Conservation (phyloP, 495 filamentous ascomycete species). For the Penicillium angulare region DNA sequence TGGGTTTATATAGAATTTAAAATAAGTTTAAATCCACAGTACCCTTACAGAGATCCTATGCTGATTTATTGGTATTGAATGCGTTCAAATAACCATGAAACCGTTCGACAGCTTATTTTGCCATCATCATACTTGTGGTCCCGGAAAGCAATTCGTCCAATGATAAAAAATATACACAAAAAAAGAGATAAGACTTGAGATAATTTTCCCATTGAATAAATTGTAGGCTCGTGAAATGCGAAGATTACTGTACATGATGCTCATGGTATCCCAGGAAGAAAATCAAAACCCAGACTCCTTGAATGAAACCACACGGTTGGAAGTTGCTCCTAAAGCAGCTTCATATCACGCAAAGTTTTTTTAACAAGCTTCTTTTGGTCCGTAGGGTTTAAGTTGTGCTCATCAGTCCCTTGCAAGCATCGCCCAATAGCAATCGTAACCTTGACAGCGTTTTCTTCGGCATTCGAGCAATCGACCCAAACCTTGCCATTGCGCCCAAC, state of each 20-base stretch:
- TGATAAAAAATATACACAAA: too few relatives aligned
- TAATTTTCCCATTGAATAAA: not conserved
- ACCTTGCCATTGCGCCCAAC: constrained; percentile 92
- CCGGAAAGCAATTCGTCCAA: too few relatives aligned
- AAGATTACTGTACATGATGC: constrained; percentile 4
- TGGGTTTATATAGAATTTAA: too few relatives aligned
- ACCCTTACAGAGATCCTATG: too few relatives aligned
- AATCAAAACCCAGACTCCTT: constrained; percentile 14
- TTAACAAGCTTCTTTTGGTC: constrained; percentile 80
- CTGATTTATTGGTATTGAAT: too few relatives aligned
- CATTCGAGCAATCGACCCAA: constrained; percentile 75
- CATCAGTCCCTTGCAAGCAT: constrained; percentile 74
- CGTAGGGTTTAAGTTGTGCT: constrained; percentile 59
- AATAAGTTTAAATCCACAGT: too few relatives aligned
- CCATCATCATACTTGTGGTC: too few relatives aligned
- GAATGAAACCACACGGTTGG: not conserved
- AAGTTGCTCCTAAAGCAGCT: constrained; percentile 30
- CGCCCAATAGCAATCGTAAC: constrained; percentile 76
- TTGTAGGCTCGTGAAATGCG: not conserved
- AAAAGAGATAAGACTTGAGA: not conserved
- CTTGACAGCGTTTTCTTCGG: constrained; percentile 52
- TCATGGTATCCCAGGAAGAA: constrained; percentile 11
- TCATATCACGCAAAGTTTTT: constrained; percentile 57
- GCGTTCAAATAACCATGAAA: too few relatives aligned
- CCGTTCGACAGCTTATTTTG: too few relatives aligned